Conservation (phyloP, 306 rosid genomes). For the Pueraria montana region DNA sequence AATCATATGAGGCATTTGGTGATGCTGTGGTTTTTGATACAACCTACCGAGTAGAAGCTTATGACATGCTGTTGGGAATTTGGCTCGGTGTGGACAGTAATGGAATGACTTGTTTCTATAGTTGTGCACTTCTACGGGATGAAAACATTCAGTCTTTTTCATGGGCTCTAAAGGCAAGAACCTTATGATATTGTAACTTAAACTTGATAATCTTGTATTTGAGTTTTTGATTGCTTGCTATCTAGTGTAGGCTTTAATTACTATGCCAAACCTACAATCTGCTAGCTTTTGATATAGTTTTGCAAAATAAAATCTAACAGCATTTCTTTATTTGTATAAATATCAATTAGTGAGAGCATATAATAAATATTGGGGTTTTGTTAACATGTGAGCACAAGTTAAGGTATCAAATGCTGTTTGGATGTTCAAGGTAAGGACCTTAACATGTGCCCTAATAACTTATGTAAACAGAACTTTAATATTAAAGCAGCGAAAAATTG, state of each 20-base stretch:
- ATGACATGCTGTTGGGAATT: conserved; percentile 82
- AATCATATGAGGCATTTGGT: conserved; percentile 71
- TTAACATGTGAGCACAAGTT: not conserved
- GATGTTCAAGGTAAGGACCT: not conserved
- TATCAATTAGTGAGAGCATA: not conserved
- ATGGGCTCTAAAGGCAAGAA: conserved; percentile 81
- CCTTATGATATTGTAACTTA: conserved; percentile 29
- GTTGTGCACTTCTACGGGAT: conserved; percentile 77
- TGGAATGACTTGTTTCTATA: conserved; percentile 83
- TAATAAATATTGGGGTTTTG: not conserved
- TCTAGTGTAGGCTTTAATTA: conserved; percentile 34
- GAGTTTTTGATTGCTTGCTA: conserved; percentile 38
- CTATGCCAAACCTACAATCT: conserved; percentile 2
- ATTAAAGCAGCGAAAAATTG: not conserved
- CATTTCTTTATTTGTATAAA: conserved; percentile 10
- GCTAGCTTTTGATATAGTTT: conserved; percentile 31
- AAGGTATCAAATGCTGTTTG: not conserved
- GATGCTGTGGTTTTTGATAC: conserved; percentile 85
- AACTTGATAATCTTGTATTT: conserved; percentile 26
- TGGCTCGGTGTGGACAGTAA: conserved; percentile 95
- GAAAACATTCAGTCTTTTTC: conserved; percentile 78
- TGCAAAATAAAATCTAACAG: conserved; percentile 5
- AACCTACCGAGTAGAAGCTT: conserved; percentile 78
- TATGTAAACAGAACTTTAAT: conserved; percentile 10
- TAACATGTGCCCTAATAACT: not conserved